Evolutionary conservation across 805 yeast genomes (phyloP), one percentile per base, ranked within the genome.

Genomic region (Suhomyces faveliae): DNA sequence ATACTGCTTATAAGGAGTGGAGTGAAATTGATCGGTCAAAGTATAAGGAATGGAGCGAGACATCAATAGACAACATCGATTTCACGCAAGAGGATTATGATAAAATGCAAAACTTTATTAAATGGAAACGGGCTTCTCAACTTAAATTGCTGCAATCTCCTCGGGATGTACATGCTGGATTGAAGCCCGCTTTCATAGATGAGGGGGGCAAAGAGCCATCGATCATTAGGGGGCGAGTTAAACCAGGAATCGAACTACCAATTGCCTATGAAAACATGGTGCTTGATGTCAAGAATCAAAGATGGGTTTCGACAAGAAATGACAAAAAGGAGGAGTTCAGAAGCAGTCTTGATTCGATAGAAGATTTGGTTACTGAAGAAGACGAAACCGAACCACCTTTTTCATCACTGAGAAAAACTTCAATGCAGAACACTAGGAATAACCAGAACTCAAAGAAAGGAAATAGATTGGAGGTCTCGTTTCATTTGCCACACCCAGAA

Each of bases 81-180:
- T 49, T 59, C 25, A 56, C 62, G 8, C 50, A 52, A 9, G 55
- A 52, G 15, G 58, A 60, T 29, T 44, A 37, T 22, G 46, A 47
- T 23, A 52, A 51, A 37, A 48, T 50, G 43, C 55, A 54, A 20
- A 58, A 64, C 22, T 56, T 63, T 33, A 64, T 69, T 38, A 64
- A 58, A 46, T 68, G 73, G 74, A 72, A 70, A 47, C 49, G 70
- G 33, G 61, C 70, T 3, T 71, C 75, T 4, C 74, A 71, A 48
- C 57, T 72, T 22, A 59, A 59, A 24, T 57, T 70, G 24, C 57
- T 45, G 30, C 49, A 42, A 20, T 42, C 52, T n/a, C 48, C 51
- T 3, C 42, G 44, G 21, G 37, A 17, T 15, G 15, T 33, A 5
- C 21, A 33, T 33, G 19, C 37, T 11, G 37, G 37, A 15, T 9